phyloP scores from a whole-genome alignment of 805 yeast species.

The Brettanomyces nanus region DNA sequence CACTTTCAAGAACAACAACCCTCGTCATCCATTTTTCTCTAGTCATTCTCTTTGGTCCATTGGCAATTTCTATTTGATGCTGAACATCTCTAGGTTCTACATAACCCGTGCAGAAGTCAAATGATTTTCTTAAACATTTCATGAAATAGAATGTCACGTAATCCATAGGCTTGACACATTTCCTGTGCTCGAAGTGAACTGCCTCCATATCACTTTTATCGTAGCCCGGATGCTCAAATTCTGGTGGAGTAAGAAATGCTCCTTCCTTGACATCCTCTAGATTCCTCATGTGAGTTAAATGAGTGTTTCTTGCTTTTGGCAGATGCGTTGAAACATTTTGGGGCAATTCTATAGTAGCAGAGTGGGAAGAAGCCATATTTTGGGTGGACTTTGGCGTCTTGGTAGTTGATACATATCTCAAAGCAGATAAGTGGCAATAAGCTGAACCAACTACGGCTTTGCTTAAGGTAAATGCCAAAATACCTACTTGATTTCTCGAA shows the following conservation, averaged over 20 bases:
- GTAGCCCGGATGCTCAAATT: constrained; percentile 38
- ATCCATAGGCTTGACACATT: constrained; percentile 25
- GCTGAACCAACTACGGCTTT: not conserved
- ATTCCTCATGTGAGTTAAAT: constrained; percentile 8
- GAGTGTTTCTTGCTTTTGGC: constrained; percentile 10
- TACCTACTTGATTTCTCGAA: not conserved
- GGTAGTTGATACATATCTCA: not conserved
- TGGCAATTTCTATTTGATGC: constrained; percentile 19
- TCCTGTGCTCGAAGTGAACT: constrained; percentile 44
- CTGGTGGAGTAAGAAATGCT: constrained; percentile 20
- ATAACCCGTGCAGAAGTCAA: constrained; percentile 61
- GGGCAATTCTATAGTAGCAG: not conserved
- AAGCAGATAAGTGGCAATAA: not conserved
- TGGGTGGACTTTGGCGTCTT: not conserved
- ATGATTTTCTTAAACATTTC: constrained; percentile 36
- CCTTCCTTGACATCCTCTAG: constrained; percentile 6
- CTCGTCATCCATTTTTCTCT: constrained; percentile 57
- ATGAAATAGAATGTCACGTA: constrained; percentile 24
- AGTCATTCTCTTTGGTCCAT: constrained; percentile 42
- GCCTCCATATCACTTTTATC: constrained; percentile 28
- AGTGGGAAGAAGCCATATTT: not conserved
- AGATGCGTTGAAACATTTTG: not conserved
- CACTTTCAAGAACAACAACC: constrained; percentile 55
- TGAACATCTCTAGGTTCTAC: constrained; percentile 39
- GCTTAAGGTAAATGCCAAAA: not conserved